A percentile compares a stretch with the other conserved stretches of the same genome.
Conservation (phyloP, 1,139 yeast genomes). For the Neolecta irregularis region DNA sequence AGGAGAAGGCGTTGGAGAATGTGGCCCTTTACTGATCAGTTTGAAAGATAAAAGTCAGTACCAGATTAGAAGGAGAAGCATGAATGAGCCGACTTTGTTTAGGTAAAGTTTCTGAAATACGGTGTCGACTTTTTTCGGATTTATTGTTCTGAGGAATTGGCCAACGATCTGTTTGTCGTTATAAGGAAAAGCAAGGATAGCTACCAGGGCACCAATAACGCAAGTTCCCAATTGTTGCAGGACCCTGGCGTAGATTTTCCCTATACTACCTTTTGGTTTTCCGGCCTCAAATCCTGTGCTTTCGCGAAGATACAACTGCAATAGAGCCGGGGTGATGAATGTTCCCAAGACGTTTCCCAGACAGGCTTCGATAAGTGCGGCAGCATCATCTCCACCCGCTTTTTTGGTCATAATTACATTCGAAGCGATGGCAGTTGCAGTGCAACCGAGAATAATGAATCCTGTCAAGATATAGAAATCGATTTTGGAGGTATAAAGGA, state of each 20-base stretch:
- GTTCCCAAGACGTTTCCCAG: conserved; percentile 77
- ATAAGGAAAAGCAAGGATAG: no score
- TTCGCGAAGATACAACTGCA: conserved; percentile 48
- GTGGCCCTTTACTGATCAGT: no score
- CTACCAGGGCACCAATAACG: conserved; percentile 70
- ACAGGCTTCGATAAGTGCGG: conserved; percentile 71
- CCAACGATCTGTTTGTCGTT: no score
- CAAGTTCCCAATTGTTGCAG: conserved; percentile 75
- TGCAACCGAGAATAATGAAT: conserved; percentile 61
- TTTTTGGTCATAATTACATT: conserved; percentile 82
- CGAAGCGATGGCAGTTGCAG: conserved; percentile 83
- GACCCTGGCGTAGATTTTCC: conserved; percentile 50
- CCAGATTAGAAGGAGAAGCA: conserved; percentile 67
- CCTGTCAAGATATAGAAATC: conserved; percentile 68
- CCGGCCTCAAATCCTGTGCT: conserved; percentile 53
- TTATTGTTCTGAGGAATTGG: conserved; percentile 56
- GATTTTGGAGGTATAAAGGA: conserved; percentile 38
- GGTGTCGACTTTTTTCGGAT: conserved; percentile 50
- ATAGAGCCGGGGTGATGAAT: conserved; percentile 68
- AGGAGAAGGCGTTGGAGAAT: conserved; percentile 76
- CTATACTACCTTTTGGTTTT: conserved; percentile 49
- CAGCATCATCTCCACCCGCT: conserved; percentile 65
- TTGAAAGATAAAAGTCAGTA: no score
- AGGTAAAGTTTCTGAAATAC: no score
- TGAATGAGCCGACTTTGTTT: conserved; percentile 65